Evolutionary conservation across 805 yeast species (phyloP), one percentile per base, ranked within the genome.

Genomic region (Danielozyma ontarioensis): DNA sequence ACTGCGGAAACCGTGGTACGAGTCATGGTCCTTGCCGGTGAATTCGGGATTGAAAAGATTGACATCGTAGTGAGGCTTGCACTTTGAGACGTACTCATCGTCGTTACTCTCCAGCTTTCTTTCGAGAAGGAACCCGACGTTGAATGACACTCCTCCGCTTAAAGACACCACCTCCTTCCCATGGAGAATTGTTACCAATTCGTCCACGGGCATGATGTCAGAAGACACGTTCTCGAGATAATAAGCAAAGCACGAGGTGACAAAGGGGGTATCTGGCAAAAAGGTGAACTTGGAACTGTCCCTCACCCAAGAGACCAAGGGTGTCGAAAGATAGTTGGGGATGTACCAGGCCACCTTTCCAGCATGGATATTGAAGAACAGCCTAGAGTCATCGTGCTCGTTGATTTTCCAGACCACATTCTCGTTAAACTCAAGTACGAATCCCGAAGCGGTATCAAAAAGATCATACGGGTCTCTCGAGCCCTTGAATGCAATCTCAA

Each of bases 381-480:
- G 74, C 33, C 69, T 68, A 5, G 95, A 82, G 45, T 85, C 76
- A 37, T 79, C 83, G 24, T 76, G 61, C 21, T 76, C 72, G 55
- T 89, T 87, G 23, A 86, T 61, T 3, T 63, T 55, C 55, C 87
- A 72, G 0, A 51, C 47, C 2, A 86, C 83, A 35, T 78, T 56
- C 17, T 82, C 73, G 29, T 71, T 68, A 70, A 94, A 88, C 3
- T 79, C 72, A 29, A 90, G 62, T 2, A 84, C 67, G 48, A 86
- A 88, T 0, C 97, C 97, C 1, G 94, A 72, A 17, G 83, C 68
- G 1, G 64, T 61, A 4, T 78, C 81, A 23, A 82, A 70, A 27
- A 90, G 54, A 27, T 72, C 64, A 51, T 88, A 88, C 0, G 97
- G 97, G 47, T 82, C 80, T 33, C 78, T 68, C 0, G 90, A 76